Conservation (phyloP, 2,329 filamentous ascomycete species). For the Aspergillus sp. region DNA sequence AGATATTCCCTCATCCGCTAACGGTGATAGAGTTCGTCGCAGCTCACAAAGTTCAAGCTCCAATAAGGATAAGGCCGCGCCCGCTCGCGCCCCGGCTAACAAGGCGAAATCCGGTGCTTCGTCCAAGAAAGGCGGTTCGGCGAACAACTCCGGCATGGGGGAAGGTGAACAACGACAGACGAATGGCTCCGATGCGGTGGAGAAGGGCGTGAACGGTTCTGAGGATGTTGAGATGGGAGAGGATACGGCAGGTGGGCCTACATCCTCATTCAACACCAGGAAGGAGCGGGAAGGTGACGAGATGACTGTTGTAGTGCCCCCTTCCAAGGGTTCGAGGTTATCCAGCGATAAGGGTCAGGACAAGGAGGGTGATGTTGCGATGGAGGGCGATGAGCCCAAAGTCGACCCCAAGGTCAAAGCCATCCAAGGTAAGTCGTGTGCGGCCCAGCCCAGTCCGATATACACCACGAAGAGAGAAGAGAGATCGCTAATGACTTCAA, state of each 20-base stretch:
- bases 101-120: constrained; percentile 29
- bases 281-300: constrained; percentile 64
- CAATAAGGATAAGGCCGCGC: constrained; percentile 39
- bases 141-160: constrained; percentile 48
- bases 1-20: constrained; percentile 39
- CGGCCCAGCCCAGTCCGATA: neutral
- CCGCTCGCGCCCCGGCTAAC: constrained; percentile 35
- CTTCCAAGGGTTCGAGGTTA: constrained; percentile 56
- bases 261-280: constrained; percentile 47
- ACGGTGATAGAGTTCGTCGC: constrained; percentile 39
- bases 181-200: constrained; percentile 61
- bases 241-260: constrained; percentile 46
- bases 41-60: constrained; percentile 37
- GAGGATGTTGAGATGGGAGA: constrained; percentile 67
- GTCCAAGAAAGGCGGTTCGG: constrained; percentile 28
- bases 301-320: constrained; percentile 73
- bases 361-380: constrained; percentile 61
- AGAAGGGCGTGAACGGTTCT: constrained; percentile 58
- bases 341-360: constrained; percentile 51
- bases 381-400: constrained; percentile 50
- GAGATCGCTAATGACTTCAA: constrained; percentile 3
- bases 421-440: constrained; percentile 35
- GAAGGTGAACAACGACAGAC: constrained; percentile 62
- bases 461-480: neutral
- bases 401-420: constrained; percentile 44